Conservation (phyloP, 2,329 filamentous ascomycete species). For the Botrytis fabae region DNA sequence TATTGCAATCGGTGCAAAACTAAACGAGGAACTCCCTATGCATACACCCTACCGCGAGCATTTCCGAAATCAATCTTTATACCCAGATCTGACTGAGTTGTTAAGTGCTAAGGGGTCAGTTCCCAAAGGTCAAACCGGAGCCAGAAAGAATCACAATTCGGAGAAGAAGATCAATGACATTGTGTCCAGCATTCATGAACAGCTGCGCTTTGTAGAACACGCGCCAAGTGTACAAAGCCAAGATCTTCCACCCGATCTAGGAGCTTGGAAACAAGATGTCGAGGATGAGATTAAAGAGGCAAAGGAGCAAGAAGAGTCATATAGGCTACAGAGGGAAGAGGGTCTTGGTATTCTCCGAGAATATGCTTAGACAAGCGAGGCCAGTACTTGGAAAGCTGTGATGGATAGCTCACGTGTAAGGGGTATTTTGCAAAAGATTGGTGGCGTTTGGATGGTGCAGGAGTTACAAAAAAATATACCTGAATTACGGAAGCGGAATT, state of each 20-base stretch:
- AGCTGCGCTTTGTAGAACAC: constrained; percentile 79
- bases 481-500: not conserved
- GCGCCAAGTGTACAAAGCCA: constrained; percentile 87
- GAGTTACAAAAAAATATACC: constrained; percentile 2
- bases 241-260: constrained; percentile 75
- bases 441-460: constrained; percentile 20
- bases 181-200: constrained; percentile 76
- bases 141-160: constrained; percentile 72
- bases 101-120: constrained; percentile 51
- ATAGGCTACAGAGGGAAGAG: constrained; percentile 56
- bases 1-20: constrained; percentile 74
- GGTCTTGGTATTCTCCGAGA: constrained; percentile 60
- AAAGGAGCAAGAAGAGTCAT: constrained; percentile 55
- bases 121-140: constrained; percentile 31
- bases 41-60: constrained; percentile 85
- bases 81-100: constrained; percentile 78
- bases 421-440: not conserved
- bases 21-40: constrained; percentile 71
- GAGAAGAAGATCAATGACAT: constrained; percentile 74
- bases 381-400: not conserved
- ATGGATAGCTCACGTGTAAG: not conserved
- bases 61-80: constrained; percentile 83
- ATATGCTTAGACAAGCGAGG: constrained; percentile 10
- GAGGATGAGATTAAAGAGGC: constrained; percentile 68
- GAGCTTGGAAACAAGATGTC: constrained; percentile 65